Percentiles rank a stretch among this genome's conserved stretches.
These are phyloP conservation scores for Aspergillus novofumigatus DNA, from an alignment of 2,329 filamentous ascomycete genomes.

Conservation along the genomic window DNA sequence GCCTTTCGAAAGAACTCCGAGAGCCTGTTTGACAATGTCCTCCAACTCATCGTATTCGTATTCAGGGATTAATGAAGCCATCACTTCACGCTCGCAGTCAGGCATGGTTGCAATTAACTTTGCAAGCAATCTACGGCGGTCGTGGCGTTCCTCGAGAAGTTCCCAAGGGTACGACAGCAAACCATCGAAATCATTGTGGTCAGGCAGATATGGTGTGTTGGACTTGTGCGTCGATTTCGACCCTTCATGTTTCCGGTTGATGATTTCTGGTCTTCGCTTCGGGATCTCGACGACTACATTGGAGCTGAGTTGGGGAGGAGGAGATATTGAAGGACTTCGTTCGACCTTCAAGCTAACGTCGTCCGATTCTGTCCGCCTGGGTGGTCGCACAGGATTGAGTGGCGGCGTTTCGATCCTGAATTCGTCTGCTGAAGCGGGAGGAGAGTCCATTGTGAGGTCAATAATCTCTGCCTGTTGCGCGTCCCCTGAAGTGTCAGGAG, in stretches of 20 bases:
- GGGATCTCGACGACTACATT: constrained; percentile 6
- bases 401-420: constrained; percentile 34
- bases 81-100: constrained; percentile 14
- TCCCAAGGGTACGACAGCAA: constrained; percentile 32
- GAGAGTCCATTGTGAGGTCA: constrained; percentile 1
- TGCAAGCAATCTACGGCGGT: constrained; percentile 34
- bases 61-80: constrained; percentile 12
- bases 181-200: constrained; percentile 21
- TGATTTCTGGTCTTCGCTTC: not conserved
- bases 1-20: constrained; percentile 12
- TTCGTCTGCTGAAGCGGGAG: constrained; percentile 11
- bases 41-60: constrained; percentile 10
- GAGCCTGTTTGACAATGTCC: constrained; percentile 9
- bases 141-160: constrained; percentile 32
- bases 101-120: constrained; percentile 23
- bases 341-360: constrained; percentile 4
- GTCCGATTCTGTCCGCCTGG: constrained; percentile 4
- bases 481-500: not conserved
- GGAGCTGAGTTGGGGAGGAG: constrained; percentile 8
- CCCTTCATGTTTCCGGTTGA: not conserved
- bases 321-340: constrained; percentile 15
- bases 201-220: constrained; percentile 7
- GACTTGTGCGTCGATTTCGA: not conserved
- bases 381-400: constrained; percentile 25
- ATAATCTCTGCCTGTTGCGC: not conserved